A percentile compares a stretch with the other conserved stretches of the same genome.
These are phyloP conservation scores for Colletotrichum sp. DNA, from an alignment of 2,329 filamentous ascomycete species.

Conservation along the genomic window DNA sequence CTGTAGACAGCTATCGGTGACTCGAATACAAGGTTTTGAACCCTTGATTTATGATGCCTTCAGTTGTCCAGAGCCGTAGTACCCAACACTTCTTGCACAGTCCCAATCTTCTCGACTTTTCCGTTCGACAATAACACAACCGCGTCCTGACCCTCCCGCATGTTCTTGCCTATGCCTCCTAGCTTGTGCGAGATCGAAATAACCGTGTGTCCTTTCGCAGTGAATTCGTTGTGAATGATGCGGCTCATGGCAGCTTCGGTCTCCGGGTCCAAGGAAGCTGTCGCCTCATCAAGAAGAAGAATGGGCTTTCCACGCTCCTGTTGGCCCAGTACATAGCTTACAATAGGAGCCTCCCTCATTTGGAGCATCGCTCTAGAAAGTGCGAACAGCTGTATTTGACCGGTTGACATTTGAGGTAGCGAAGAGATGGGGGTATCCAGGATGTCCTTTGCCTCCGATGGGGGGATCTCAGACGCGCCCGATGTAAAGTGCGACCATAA, in stretches of 20 bases:
- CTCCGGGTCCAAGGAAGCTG: not conserved
- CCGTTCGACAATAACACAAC: not conserved
- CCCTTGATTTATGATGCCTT: not conserved
- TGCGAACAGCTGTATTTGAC: not conserved
- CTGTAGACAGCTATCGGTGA: no score
- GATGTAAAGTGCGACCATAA: not conserved
- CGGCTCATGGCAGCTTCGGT: not conserved
- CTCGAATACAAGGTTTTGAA: no score
- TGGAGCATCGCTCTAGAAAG: not conserved
- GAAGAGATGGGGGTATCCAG: not conserved
- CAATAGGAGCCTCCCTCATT: not conserved
- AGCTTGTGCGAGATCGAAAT: not conserved
- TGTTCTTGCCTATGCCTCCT: not conserved
- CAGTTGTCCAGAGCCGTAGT: accelerated
- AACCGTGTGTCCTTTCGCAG: not conserved
- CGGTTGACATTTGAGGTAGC: conserved; percentile 5
- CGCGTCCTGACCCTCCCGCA: not conserved
- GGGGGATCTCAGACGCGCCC: not conserved
- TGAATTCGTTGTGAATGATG: not conserved
- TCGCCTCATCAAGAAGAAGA: not conserved
- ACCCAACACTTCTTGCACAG: not conserved
- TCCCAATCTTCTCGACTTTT: not conserved
- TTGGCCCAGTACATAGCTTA: not conserved
- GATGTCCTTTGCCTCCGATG: not conserved
- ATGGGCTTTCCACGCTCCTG: not conserved